Percentiles rank a stretch among this genome's conserved stretches.
phyloP scores from a whole-genome alignment of 768 basidiomycete genomes.

The Macrolepiota fuliginosa region DNA sequence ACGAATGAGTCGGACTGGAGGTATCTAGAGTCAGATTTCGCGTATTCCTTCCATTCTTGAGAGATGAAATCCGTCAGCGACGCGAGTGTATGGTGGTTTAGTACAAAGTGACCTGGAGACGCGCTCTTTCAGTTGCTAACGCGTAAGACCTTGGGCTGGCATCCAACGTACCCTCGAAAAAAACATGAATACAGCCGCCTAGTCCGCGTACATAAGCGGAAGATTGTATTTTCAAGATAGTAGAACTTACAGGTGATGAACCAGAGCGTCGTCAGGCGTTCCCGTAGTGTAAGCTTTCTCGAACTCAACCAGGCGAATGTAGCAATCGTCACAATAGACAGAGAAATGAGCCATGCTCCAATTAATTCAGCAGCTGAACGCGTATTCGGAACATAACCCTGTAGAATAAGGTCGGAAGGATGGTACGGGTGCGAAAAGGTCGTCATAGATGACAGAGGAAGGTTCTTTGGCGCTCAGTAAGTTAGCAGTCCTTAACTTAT shows the following conservation, averaged over 20 bases:
- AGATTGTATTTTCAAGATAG: no score
- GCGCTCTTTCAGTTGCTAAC: not conserved
- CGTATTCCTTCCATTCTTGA: constrained; percentile 17
- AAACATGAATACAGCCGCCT: constrained; percentile 15
- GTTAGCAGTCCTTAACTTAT: not conserved
- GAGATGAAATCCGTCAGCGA: constrained; percentile 11
- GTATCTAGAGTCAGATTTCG: constrained; percentile 15
- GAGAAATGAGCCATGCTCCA: constrained; percentile 6
- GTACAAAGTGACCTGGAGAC: constrained; percentile 12
- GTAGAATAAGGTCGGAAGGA: constrained; percentile 1
- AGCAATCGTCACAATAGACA: not conserved
- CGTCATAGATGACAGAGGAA: not conserved
- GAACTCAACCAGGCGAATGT: constrained; percentile 11
- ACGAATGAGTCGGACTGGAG: constrained; percentile 14
- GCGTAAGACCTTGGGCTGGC: not conserved
- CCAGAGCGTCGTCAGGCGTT: constrained; percentile 12
- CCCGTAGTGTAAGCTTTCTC: constrained; percentile 2
- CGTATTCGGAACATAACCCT: constrained; percentile 10
- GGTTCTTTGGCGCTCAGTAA: not conserved
- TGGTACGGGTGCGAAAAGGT: constrained; percentile 11
- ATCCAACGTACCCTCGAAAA: constrained; percentile 10
- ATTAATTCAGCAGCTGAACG: constrained; percentile 7
- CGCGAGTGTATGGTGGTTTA: constrained; percentile 10
- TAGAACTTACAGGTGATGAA: constrained; percentile 7
- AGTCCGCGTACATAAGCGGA: not conserved